Percentiles rank a stretch among this genome's conserved stretches.
Evolutionary conservation across 2,329 filamentous ascomycete species (phyloP).

Genomic region (Penicillium sp.): DNA sequence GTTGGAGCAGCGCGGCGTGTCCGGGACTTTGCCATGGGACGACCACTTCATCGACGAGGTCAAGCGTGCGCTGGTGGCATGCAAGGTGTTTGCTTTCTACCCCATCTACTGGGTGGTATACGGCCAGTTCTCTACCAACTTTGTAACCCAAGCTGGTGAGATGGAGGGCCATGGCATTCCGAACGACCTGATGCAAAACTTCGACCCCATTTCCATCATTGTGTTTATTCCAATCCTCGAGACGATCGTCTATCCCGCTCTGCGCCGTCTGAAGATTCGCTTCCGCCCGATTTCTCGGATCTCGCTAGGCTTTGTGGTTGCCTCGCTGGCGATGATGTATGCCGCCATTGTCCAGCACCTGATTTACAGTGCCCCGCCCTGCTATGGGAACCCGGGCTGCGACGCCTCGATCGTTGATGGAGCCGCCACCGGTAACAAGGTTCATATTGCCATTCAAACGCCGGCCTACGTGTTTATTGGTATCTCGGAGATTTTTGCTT

Average conservation of each 20-base stretch:
- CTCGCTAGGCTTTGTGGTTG: conserved; percentile 62
- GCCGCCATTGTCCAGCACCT: conserved; percentile 53
- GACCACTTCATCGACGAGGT: conserved; percentile 68
- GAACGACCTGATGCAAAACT: conserved; percentile 70
- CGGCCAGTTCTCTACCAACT: conserved; percentile 61
- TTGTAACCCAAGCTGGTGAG: conserved; percentile 58
- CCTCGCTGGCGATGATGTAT: conserved; percentile 57
- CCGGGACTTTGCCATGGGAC: conserved; percentile 52
- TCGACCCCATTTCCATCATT: conserved; percentile 69
- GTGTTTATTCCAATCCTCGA: conserved; percentile 70
- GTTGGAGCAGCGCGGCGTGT: conserved; percentile 44
- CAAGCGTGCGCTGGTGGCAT: conserved; percentile 59
- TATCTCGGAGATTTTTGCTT: conserved; percentile 55
- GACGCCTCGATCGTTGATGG: conserved; percentile 31
- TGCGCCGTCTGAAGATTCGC: conserved; percentile 57
- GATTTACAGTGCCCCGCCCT: conserved; percentile 51
- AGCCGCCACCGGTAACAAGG: conserved; percentile 32
- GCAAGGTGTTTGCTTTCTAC: conserved; percentile 66
- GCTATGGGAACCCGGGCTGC: conserved; percentile 43
- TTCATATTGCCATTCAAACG: conserved; percentile 44
- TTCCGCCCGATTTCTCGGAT: conserved; percentile 76
- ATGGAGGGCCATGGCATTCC: conserved; percentile 64
- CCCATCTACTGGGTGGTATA: conserved; percentile 66
- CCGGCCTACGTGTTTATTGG: conserved; percentile 44
- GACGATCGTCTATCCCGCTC: conserved; percentile 60